Percentiles rank a stretch among this genome's conserved stretches.
These are phyloP conservation scores for Lobosporangium transversale DNA, from an alignment of 192 early-diverging fungal species.

Conservation along the genomic window DNA sequence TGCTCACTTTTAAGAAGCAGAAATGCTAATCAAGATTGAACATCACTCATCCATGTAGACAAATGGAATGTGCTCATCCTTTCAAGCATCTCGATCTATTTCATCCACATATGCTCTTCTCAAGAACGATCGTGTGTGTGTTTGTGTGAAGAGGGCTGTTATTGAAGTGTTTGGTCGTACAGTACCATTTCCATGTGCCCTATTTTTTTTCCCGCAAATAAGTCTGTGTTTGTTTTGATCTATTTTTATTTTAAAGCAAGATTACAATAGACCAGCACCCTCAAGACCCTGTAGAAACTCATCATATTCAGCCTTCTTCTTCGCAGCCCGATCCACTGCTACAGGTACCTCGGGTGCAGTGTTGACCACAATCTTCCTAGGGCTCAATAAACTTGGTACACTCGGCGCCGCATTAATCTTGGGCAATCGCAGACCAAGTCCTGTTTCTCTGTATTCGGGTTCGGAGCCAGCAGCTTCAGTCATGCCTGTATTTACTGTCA, in stretches of 20 bases:
- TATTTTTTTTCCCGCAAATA: no score
- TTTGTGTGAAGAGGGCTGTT: no score
- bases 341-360: constrained; percentile 42
- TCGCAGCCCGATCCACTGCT: constrained; percentile 24
- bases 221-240: no score
- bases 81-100: no score
- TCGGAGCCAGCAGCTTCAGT: neutral
- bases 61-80: no score
- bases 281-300: constrained; percentile 41
- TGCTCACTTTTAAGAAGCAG: no score
- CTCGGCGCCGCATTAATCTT: constrained; percentile 33
- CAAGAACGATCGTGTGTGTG: no score
- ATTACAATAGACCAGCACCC: constrained; percentile 39
- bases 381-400: constrained; percentile 15
- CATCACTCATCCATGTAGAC: no score
- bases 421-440: constrained; percentile 34
- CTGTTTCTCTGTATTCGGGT: constrained; percentile 21
- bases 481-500: neutral
- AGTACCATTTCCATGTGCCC: no score
- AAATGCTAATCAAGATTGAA: no score
- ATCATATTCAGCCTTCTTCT: constrained; percentile 50
- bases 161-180: no score
- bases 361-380: constrained; percentile 33
- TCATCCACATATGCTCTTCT: no score
- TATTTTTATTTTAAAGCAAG: neutral